Evolutionary conservation across 2,329 filamentous ascomycete species (phyloP).

Genomic region (Beauveria pseudobassiana): DNA sequence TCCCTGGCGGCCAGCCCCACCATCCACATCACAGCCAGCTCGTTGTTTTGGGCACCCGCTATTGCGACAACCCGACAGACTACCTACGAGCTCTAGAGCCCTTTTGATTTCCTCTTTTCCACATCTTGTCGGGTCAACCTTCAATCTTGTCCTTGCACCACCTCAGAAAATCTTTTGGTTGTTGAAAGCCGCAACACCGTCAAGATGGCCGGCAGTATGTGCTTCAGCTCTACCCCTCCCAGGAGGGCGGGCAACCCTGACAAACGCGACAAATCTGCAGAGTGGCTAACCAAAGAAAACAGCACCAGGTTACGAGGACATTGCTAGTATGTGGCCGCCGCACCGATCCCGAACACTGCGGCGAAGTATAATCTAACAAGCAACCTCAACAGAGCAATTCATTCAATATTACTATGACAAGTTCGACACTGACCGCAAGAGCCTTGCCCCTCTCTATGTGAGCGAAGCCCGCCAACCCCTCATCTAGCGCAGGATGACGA

Average conservation of each 20-base stretch:
- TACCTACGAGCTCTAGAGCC: conserved; percentile 1
- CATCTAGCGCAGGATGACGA: conserved; percentile 5
- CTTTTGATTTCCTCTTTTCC: not conserved
- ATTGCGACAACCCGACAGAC: conserved; percentile 11
- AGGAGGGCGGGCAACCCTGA: not conserved
- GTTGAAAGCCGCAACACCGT: conserved; percentile 7
- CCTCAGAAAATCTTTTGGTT: not conserved
- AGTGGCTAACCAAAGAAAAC: conserved; percentile 16
- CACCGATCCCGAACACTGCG: not conserved
- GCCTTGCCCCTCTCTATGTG: conserved; percentile 73
- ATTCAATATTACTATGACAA: conserved; percentile 84
- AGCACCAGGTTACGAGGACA: conserved; percentile 33
- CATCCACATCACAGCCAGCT: conserved; percentile 10
- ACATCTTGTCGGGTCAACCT: conserved; percentile 16
- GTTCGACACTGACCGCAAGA: conserved; percentile 66
- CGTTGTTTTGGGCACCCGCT: conserved; percentile 12
- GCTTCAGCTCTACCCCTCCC: conserved; percentile 2
- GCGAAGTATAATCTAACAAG: not conserved
- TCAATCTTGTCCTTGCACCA: not conserved
- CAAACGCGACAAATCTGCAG: conserved; percentile 11
- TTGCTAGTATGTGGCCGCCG: conserved; percentile 36
- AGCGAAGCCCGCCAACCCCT: conserved; percentile 24
- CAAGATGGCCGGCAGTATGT: conserved; percentile 29
- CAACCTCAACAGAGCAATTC: conserved; percentile 62
- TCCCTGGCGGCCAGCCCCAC: conserved; percentile 5